Evolutionary conservation across 2,329 filamentous ascomycete species (phyloP).

Genomic region (Tolypocladium pustulatum): DNA sequence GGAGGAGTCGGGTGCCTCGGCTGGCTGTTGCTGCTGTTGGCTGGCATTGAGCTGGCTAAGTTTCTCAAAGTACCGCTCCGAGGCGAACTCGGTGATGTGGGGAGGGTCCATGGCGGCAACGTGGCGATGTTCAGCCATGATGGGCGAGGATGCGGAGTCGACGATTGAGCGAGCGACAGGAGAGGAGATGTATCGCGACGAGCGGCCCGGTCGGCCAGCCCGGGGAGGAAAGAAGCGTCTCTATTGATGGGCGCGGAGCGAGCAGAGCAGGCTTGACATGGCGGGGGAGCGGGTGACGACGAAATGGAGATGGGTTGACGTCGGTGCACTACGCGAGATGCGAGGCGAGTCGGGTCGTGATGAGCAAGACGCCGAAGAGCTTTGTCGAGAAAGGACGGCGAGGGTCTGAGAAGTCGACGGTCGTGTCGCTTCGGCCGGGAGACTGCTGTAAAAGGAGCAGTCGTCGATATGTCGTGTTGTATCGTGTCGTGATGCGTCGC

Average conservation of each 20-base stretch:
- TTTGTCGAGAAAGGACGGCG: too few relatives aligned
- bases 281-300: neutral
- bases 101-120: conserved; percentile 45
- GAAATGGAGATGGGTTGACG: neutral
- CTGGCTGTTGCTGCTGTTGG: conserved; percentile 28
- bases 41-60: conserved; percentile 40
- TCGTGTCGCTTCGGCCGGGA: neutral
- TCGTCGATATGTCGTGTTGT: neutral
- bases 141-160: conserved; percentile 5
- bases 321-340: neutral
- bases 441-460: neutral
- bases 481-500: neutral
- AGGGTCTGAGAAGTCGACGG: neutral
- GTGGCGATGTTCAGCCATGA: conserved; percentile 22
- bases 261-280: conserved; percentile 1
- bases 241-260: conserved; percentile 16
- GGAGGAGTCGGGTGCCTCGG: conserved; percentile 9
- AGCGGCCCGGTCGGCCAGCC: conserved; percentile 17
- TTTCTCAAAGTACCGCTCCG: conserved; percentile 53
- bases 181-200: conserved; percentile 3
- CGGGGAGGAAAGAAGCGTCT: conserved; percentile 17
- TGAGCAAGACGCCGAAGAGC: neutral
- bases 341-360: conserved; percentile 1
- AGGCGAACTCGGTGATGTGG: conserved; percentile 57
- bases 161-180: conserved; percentile 11